phyloP scores from a whole-genome alignment of 176 grass and related monocot species.

The Chrysopogon serrulatus region DNA sequence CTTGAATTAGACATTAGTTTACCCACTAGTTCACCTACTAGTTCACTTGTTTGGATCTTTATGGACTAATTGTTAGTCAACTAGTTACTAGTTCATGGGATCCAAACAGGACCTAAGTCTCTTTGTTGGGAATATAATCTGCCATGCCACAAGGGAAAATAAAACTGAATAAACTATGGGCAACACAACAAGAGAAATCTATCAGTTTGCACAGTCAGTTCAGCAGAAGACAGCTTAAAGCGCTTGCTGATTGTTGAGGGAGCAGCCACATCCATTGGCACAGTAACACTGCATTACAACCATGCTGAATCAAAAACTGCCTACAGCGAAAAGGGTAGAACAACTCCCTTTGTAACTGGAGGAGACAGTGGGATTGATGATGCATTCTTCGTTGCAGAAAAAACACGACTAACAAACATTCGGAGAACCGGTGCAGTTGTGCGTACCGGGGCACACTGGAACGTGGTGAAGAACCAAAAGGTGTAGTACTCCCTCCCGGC shows the following conservation, averaged over 20 bases:
- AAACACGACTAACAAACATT: background rate
- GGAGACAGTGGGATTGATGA: background rate
- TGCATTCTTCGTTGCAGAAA: background rate
- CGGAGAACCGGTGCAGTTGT: background rate
- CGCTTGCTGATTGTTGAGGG: background rate
- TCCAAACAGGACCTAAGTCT: no score
- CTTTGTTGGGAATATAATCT: no score
- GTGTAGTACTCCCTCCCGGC: conserved; percentile 92
- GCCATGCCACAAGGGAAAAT: background rate
- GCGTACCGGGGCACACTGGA: conserved; percentile 65
- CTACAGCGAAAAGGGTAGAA: background rate
- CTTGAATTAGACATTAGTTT: no score
- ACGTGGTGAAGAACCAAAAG: conserved; percentile 96
- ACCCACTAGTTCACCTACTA: no score
- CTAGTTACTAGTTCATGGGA: no score
- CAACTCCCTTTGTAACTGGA: background rate
- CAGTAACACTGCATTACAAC: background rate
- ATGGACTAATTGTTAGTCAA: no score
- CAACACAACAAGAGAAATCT: background rate
- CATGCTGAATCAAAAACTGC: background rate
- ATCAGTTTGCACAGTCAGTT: background rate
- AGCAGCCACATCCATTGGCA: background rate
- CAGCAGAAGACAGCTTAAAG: conserved; percentile 7
- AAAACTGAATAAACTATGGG: no score
- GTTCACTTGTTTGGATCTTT: no score